Conservation (phyloP, 495 filamentous ascomycete species). For the Xylaria scruposa region DNA sequence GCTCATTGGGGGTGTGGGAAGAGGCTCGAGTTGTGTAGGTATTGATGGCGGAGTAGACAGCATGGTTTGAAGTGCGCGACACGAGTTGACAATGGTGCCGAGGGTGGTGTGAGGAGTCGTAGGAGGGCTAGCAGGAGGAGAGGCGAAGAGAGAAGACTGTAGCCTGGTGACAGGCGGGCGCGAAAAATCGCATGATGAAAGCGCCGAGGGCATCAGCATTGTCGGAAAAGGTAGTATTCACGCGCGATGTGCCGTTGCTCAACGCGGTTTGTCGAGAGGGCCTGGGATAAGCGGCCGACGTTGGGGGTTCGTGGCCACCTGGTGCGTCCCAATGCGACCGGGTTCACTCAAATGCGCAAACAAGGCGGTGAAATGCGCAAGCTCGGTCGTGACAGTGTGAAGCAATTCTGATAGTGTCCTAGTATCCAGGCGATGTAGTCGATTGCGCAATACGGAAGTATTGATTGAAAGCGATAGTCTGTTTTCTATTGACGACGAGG, state of each 20-base stretch:
- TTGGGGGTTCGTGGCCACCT: constrained; percentile 1
- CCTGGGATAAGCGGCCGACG: background rate
- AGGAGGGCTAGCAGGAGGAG: constrained; percentile 68
- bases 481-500: constrained; percentile 20
- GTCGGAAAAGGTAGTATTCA: constrained; percentile 9
- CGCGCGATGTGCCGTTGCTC: background rate
- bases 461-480: constrained; percentile 17
- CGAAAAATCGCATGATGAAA: constrained; percentile 68
- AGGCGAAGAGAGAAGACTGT: constrained; percentile 66
- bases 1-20: constrained; percentile 59
- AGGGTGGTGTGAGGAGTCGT: constrained; percentile 59
- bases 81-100: constrained; percentile 69
- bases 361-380: constrained; percentile 6
- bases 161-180: constrained; percentile 54
- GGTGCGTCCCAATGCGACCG: constrained; percentile 18
- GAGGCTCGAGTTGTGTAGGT: constrained; percentile 48
- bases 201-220: constrained; percentile 76
- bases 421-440: background rate
- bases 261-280: constrained; percentile 21
- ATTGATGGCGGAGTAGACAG: constrained; percentile 51
- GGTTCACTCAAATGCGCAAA: background rate
- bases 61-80: constrained; percentile 74
- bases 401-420: background rate
- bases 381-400: background rate
- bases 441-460: background rate